Base-by-base conservation (phyloP, 108 stramenopile species). In the Nitzschia sp. region DNA sequence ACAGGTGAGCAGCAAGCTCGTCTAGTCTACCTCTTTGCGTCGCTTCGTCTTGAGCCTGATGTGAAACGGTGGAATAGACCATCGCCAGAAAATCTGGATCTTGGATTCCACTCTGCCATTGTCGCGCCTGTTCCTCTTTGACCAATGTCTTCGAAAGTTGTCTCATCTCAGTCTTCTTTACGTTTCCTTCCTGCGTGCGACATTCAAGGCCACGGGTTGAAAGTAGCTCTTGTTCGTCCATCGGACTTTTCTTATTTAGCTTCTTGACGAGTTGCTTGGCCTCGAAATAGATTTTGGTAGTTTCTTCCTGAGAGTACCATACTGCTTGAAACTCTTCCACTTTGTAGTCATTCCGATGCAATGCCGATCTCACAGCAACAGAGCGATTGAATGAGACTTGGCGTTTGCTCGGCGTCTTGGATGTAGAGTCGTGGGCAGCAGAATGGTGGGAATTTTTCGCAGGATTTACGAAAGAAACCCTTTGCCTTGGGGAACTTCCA, bases 221-320 rank as follows among this genome's bases (percentile, higher is more conserved):
- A 6, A 59, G 18, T 13, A 26, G 2, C 1, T 59, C 57, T 8
- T n/a, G 13, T n/a, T 59, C 30, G 18, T 21, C 21, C 32, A 59
- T 21, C 17, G 32, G 17, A 1, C 18, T 17, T 59, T 32, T 32
- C 31, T 59, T 59, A 15, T 59, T 34, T 13, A 59, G 28, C 32
- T 34, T 59, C 31, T 59, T 59, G 1, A 59, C 57, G 2, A 59
- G 17, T 25, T 15, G 31, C 5, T 59, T 59, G 17, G 57, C 33
- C 26, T 59, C 57, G 18, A 18, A 17, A n/a, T 33, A 26, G 1
- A 33, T 31, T 0, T 18, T 8, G 1, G n/a, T 26, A 18, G 30
- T 34, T 59, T 59, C 57, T 34, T 59, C 57, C 18, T 13, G 57
- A 18, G 57, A 31, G 5, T 34, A 59, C 57, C 31, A 59, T 59